Evolutionary conservation across 768 basidiomycete genomes (phyloP).

Genomic region (Tylopilus balloui): DNA sequence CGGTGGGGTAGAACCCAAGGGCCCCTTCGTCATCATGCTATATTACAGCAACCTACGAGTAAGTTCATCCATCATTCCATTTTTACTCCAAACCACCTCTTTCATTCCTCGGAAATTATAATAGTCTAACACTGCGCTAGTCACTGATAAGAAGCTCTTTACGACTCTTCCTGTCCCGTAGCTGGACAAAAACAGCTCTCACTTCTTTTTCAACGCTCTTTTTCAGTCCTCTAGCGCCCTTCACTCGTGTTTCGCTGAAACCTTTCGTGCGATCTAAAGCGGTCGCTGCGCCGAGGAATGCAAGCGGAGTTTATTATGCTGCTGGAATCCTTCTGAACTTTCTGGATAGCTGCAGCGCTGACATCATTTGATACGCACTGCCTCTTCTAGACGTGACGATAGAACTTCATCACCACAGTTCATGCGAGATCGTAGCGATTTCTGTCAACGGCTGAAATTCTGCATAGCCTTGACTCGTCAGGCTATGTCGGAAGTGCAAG

Average conservation of each 20-base stretch:
- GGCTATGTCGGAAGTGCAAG: constrained; percentile 2
- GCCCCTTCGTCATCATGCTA: constrained; percentile 4
- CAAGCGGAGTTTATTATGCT: constrained; percentile 15
- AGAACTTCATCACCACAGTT: neutral
- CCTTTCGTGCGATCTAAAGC: constrained; percentile 11
- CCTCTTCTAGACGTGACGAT: constrained; percentile 11
- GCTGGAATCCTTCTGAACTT: constrained; percentile 10
- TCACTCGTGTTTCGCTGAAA: neutral
- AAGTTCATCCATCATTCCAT: constrained; percentile 14
- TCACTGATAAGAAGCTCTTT: constrained; percentile 12
- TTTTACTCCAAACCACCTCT: constrained; percentile 2
- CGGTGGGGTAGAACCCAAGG: constrained; percentile 8
- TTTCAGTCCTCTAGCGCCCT: constrained; percentile 12
- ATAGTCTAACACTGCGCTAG: constrained; percentile 7
- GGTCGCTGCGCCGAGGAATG: constrained; percentile 9
- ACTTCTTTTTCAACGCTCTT: constrained; percentile 9
- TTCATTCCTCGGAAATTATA: constrained; percentile 31
- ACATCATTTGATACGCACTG: constrained; percentile 24
- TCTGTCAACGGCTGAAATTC: constrained; percentile 16
- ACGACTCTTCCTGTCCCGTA: constrained; percentile 4
- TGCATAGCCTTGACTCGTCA: constrained; percentile 28
- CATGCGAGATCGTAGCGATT: constrained; percentile 6
- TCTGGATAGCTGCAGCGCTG: constrained; percentile 16
- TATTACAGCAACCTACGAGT: constrained; percentile 5
- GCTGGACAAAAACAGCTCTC: neutral